Percentiles rank a stretch among this genome's conserved stretches.
Evolutionary conservation across 768 basidiomycete genomes (phyloP).

Genomic region (Trametes coccinea): DNA sequence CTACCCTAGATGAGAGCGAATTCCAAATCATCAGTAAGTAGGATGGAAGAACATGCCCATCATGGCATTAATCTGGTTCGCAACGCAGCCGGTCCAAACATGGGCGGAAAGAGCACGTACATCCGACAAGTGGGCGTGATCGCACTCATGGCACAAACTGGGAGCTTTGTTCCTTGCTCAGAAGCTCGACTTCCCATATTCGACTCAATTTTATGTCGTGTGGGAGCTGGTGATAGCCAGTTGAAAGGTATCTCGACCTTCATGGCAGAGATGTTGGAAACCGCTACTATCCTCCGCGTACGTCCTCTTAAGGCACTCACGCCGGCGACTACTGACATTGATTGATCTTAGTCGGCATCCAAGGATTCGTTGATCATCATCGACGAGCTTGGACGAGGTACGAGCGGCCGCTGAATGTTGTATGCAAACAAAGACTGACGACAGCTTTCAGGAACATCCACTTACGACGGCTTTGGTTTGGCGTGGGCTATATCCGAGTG

Average conservation of each 20-base stretch:
- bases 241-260: slow-evolving; percentile 98
- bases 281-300: slow-evolving; percentile 89
- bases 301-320: slow-evolving; percentile 23
- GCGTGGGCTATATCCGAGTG: slow-evolving; percentile 99
- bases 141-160: slow-evolving; percentile 92
- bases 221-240: slow-evolving; percentile 97
- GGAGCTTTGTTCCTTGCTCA: slow-evolving; percentile 92
- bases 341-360: slow-evolving; percentile 71
- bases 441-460: slow-evolving; percentile 74
- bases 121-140: slow-evolving; percentile 97
- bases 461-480: slow-evolving; percentile 95
- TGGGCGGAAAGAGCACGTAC: slow-evolving; percentile 98
- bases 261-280: slow-evolving; percentile 99
- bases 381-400: slow-evolving; percentile 92
- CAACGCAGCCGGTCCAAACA: slow-evolving; percentile 86
- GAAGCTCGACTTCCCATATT: slow-evolving; percentile 88
- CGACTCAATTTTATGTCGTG: slow-evolving; percentile 92
- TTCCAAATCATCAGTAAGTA: slow-evolving; percentile 90
- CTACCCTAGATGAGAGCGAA: slow-evolving; percentile 68
- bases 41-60: too few species aligned
- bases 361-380: slow-evolving; percentile 95
- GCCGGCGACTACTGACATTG: neutral
- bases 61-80: too few species aligned
- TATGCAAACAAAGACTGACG: neutral
- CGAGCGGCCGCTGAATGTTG: slow-evolving; percentile 5